These are phyloP conservation scores for Podaxis rugospora DNA, from an alignment of 768 basidiomycete genomes.

Conservation along the genomic window DNA sequence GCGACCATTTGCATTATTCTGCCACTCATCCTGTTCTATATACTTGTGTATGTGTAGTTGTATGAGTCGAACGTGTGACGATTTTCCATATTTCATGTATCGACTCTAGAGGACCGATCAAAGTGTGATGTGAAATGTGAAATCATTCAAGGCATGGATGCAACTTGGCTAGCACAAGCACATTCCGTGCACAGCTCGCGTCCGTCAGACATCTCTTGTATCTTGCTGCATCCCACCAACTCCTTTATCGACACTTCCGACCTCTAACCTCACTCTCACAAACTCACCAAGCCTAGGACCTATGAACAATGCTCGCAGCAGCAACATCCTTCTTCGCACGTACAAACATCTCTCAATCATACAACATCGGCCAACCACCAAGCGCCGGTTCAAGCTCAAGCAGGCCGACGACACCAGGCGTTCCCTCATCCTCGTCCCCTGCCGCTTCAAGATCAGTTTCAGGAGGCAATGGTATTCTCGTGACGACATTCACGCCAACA, in stretches of 20 bases:
- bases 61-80: not conserved
- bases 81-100: not conserved
- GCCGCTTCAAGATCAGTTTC: constrained; percentile 14
- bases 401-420: constrained; percentile 46
- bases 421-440: constrained; percentile 18
- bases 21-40: not conserved
- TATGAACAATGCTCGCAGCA: constrained; percentile 62
- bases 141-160: not conserved
- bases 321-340: constrained; percentile 81
- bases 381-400: constrained; percentile 26
- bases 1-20: not conserved
- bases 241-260: not conserved
- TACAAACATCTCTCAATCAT: constrained; percentile 77
- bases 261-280: not conserved
- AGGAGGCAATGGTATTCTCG: constrained; percentile 18
- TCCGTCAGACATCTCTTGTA: not conserved
- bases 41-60: not conserved
- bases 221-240: not conserved
- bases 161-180: no score
- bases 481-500: constrained; percentile 44
- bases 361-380: constrained; percentile 52
- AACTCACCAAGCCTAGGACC: not conserved
- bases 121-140: not conserved
- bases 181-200: not conserved
- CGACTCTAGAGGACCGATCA: not conserved